Base-by-base conservation (phyloP, 169 alveolate genomes). In the Eimeria maxima region DNA sequence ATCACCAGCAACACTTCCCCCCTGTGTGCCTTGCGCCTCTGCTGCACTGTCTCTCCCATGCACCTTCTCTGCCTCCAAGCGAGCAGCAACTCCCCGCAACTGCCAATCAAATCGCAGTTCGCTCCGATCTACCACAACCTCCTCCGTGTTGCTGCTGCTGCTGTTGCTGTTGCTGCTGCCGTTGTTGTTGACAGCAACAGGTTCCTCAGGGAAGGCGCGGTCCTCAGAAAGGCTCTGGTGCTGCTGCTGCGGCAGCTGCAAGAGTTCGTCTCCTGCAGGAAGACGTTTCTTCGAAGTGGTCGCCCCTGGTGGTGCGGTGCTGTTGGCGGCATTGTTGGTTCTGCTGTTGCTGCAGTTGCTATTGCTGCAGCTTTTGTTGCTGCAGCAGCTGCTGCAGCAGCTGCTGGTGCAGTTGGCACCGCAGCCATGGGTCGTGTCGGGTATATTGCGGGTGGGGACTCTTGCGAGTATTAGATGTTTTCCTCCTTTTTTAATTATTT, bases 81-180 rank as follows among this genome's bases (percentile, higher is more conserved):
- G 89, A 6, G 89, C 89, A 47, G 89, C 89, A 47, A 80, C 67
- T 5, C 89, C 89, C 7, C 89, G 89, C 89, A 80, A 67, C 89
- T 80, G 89, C 89, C 89, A 80, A 60, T 80, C 89, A 80, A 80
- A 80, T 10, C 89, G 89, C 67, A 80, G 89, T 60, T 80, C 89
- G 89, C 89, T 80, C 22, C 89, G 89, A 45, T 80, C 89, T 38
- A 80, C 89, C 7, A 80, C 63, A 13, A 44, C 67, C 63, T 45
- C 89, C 33, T 80, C 20, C 18, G 11, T 44, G 44, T 33, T 44
- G 89, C 89, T 80, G 89, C 89, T 80, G 89, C 69, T 78, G 89
- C 67, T 78, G 89, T 29, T 80, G 89, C 63, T 80, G 50, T 11
- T 65, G 74, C 10, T 65, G 74, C 74, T 65, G 74, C n/a, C 4